A percentile compares a stretch with the other conserved stretches of the same genome.
Conservation (phyloP, 2,329 filamentous ascomycete species). For the Penicillium italicum region DNA sequence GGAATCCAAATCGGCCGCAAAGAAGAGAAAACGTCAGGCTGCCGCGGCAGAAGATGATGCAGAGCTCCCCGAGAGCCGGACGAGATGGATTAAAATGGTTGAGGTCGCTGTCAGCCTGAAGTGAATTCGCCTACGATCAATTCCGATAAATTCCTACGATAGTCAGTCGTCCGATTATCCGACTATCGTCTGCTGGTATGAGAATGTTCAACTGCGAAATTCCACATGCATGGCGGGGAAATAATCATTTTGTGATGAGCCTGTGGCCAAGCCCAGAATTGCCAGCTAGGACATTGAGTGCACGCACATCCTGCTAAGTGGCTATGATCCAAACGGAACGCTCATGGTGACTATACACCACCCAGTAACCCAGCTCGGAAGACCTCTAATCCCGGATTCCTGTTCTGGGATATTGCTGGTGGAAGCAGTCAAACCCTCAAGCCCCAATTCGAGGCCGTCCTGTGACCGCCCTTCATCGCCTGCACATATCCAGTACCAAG, state of each 20-base stretch:
- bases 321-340: background rate
- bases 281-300: background rate
- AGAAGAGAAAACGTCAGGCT: constrained; percentile 30
- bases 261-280: background rate
- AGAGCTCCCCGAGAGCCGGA: constrained; percentile 44
- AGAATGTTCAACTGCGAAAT: background rate
- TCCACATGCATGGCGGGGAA: background rate
- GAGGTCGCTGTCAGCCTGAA: constrained; percentile 45
- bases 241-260: background rate
- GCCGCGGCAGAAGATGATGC: constrained; percentile 22
- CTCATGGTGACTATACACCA: background rate
- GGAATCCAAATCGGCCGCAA: constrained; percentile 21
- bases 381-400: background rate
- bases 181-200: background rate
- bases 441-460: background rate
- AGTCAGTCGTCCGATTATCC: background rate
- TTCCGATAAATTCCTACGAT: background rate
- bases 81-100: constrained; percentile 48
- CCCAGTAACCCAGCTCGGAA: background rate
- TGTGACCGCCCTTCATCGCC: background rate
- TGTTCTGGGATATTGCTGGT: background rate
- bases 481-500: background rate
- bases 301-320: background rate
- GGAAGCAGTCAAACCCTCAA: background rate
- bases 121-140: constrained; percentile 21